Conservation (phyloP, 192 early-diverging fungal genomes). For the Spizellomyces sp. region DNA sequence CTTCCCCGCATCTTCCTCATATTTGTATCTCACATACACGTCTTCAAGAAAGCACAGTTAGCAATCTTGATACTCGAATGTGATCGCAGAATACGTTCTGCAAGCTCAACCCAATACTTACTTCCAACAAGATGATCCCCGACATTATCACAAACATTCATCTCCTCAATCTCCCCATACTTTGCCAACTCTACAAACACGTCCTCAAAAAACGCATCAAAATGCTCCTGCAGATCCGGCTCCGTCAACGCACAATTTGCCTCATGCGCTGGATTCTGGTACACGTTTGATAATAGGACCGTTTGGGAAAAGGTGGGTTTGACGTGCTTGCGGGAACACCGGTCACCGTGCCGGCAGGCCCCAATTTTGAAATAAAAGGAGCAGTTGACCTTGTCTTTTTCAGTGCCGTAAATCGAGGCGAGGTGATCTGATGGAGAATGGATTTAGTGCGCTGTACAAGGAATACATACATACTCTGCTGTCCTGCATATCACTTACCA, state of each 20-base stretch:
- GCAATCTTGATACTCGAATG: background rate
- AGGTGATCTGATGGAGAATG: slow-evolving; percentile 43
- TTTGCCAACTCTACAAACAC: slow-evolving; percentile 94
- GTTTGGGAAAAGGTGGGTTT: slow-evolving; percentile 97
- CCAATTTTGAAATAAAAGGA: slow-evolving; percentile 99
- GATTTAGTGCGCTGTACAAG: background rate
- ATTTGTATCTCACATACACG: slow-evolving; percentile 89
- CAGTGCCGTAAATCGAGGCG: slow-evolving; percentile 89
- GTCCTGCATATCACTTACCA: too few species aligned
- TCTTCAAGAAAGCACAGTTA: slow-evolving; percentile 45
- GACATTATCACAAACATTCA: slow-evolving; percentile 97
- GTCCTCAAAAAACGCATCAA: slow-evolving; percentile 97
- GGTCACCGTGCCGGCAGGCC: slow-evolving; percentile 95
- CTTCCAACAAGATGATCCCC: slow-evolving; percentile 96
- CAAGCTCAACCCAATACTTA: slow-evolving; percentile 16
- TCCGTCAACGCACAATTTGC: slow-evolving; percentile 61
- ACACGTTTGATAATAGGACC: slow-evolving; percentile 91
- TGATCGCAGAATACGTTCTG: background rate
- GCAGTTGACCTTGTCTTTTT: slow-evolving; percentile 99
- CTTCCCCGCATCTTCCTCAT: slow-evolving; percentile 91
- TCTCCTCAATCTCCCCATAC: slow-evolving; percentile 95
- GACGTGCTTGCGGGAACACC: slow-evolving; percentile 95
- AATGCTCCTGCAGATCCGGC: slow-evolving; percentile 79
- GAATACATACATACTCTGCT: too few species aligned
- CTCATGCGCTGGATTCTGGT: slow-evolving; percentile 84